phyloP scores from a whole-genome alignment of 129 eudicot species.

The Heracleum sosnowskyi region DNA sequence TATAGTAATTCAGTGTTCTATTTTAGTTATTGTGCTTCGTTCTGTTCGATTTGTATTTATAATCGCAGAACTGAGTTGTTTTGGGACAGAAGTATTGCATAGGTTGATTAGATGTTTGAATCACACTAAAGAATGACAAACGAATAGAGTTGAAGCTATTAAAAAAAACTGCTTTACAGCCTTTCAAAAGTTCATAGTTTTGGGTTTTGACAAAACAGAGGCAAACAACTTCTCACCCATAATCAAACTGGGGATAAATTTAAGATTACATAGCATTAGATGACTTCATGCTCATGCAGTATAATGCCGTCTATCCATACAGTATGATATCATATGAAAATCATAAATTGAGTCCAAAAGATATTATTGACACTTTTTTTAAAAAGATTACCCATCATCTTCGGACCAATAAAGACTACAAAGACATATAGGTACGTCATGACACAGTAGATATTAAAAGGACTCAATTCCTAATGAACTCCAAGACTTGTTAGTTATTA shows the following conservation, averaged over 20 bases:
- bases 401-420: background rate
- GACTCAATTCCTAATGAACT: background rate
- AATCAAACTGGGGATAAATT: background rate
- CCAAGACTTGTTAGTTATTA: background rate
- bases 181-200: background rate
- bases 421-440: background rate
- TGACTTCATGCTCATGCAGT: background rate
- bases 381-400: background rate
- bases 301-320: background rate
- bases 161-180: background rate
- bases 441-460: background rate
- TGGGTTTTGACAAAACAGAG: background rate
- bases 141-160: background rate
- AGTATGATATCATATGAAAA: background rate
- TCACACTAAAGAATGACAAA: background rate
- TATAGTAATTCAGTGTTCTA: too few species aligned
- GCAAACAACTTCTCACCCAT: background rate
- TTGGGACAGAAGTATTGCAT: too few species aligned
- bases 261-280: background rate
- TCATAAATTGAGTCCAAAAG: background rate
- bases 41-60: too few species aligned
- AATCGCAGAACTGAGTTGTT: too few species aligned
- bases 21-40: too few species aligned
- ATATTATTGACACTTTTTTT: background rate
- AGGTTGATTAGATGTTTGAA: too few species aligned